Evolutionary conservation across 208 protist genomes (phyloP).

Genomic region (Acanthamoeba royreba): DNA sequence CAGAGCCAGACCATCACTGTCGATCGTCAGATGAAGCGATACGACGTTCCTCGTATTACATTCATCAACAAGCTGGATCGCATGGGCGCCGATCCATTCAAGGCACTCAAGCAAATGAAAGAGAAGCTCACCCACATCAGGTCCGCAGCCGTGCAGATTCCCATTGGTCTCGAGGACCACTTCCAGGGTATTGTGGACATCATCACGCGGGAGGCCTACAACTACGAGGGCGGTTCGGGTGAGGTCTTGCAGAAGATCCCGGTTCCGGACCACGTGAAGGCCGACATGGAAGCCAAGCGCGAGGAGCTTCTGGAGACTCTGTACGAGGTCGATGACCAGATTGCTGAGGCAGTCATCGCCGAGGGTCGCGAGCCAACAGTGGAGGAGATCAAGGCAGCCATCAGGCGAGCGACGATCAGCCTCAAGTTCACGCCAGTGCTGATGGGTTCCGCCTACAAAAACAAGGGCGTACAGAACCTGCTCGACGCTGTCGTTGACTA

Average conservation of each 20-base stretch:
- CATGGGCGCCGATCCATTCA: slow-evolving; percentile 68
- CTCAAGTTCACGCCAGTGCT: slow-evolving; percentile 95
- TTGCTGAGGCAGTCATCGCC: slow-evolving; percentile 92
- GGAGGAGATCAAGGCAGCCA: slow-evolving; percentile 86
- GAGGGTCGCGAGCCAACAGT: slow-evolving; percentile 86
- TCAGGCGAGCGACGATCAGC: slow-evolving; percentile 90
- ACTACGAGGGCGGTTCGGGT: slow-evolving; percentile 92
- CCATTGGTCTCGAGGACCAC: slow-evolving; percentile 93
- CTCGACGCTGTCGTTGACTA: slow-evolving; percentile 95
- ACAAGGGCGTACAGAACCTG: slow-evolving; percentile 97
- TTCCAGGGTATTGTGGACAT: slow-evolving; percentile 96
- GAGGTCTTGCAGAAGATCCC: slow-evolving; percentile 52
- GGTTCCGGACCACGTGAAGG: slow-evolving; percentile 85
- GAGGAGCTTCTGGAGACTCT: slow-evolving; percentile 90
- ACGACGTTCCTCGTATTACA: slow-evolving; percentile 95
- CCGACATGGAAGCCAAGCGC: slow-evolving; percentile 81
- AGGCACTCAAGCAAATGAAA: slow-evolving; percentile 43
- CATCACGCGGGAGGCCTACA: slow-evolving; percentile 86
- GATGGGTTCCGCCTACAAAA: slow-evolving; percentile 97
- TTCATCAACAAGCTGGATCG: slow-evolving; percentile 99
- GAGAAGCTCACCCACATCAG: slow-evolving; percentile 93
- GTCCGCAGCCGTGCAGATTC: slow-evolving; percentile 94
- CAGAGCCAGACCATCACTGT: slow-evolving; percentile 98
- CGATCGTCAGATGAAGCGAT: slow-evolving; percentile 91
- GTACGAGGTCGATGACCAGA: slow-evolving; percentile 93